phyloP scores from a whole-genome alignment of 208 protist species.

The Angomonas deanei region DNA sequence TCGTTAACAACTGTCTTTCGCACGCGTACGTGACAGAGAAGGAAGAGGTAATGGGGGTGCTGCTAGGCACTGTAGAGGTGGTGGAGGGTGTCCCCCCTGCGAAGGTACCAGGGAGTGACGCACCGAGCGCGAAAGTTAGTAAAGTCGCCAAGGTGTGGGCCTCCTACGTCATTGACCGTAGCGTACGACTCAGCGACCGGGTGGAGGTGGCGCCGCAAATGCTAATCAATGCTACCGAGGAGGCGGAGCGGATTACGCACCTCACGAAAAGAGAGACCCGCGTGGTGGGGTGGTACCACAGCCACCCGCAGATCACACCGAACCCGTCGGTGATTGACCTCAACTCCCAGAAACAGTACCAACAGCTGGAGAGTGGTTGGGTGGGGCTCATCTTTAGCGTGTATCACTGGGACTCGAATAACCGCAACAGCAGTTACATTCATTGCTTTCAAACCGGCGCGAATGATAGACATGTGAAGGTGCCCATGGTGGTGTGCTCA shows the following conservation, averaged over 20 bases:
- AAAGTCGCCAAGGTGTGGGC: conserved; percentile 59
- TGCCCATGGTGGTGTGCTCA: conserved; percentile 34
- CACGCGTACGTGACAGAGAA: conserved; percentile 73
- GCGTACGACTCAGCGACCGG: conserved; percentile 63
- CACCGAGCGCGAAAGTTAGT: background rate
- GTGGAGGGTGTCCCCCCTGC: conserved; percentile 2
- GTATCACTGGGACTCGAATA: conserved; percentile 45
- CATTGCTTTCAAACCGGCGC: conserved; percentile 66
- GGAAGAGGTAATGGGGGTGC: conserved; percentile 80
- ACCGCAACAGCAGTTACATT: conserved; percentile 35
- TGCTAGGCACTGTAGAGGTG: conserved; percentile 45
- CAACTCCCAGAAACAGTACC: conserved; percentile 66
- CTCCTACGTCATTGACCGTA: conserved; percentile 41
- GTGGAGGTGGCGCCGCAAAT: conserved; percentile 62
- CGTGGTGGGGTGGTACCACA: conserved; percentile 89
- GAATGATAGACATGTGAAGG: conserved; percentile 28
- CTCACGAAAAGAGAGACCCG: conserved; percentile 25
- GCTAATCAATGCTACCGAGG: conserved; percentile 42
- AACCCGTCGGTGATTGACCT: conserved; percentile 74
- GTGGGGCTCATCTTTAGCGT: conserved; percentile 83
- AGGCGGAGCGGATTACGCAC: conserved; percentile 41
- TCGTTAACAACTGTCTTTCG: conserved; percentile 51
- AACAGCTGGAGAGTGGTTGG: conserved; percentile 71
- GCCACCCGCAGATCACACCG: conserved; percentile 71
- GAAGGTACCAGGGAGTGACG: background rate